Evolutionary conservation across 208 protist genomes (phyloP).

Genomic region (Trypanosoma avium): DNA sequence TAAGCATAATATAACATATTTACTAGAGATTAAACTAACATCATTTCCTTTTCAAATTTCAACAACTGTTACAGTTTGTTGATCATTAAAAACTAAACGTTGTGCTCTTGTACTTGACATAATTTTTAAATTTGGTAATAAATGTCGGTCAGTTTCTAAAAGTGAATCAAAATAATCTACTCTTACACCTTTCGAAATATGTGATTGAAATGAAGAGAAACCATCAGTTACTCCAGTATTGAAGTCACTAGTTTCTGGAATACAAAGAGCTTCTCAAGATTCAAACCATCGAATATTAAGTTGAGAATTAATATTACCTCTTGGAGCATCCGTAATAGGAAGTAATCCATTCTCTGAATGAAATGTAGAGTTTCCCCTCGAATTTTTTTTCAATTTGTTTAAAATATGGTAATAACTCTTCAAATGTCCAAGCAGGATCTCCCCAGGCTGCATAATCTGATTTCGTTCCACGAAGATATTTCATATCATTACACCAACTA

Average conservation of each 20-base stretch:
- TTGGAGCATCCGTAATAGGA: constrained; percentile 37
- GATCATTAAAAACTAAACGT: constrained; percentile 34
- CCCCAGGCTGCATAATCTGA: constrained; percentile 39
- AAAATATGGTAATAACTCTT: constrained; percentile 50
- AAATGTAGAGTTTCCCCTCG: constrained; percentile 19
- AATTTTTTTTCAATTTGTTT: constrained; percentile 50
- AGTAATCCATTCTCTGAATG: constrained; percentile 54
- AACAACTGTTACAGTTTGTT: constrained; percentile 27
- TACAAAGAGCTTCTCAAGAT: constrained; percentile 70
- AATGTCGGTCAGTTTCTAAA: constrained; percentile 23
- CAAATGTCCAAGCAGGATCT: constrained; percentile 50
- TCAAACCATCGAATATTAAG: constrained; percentile 85
- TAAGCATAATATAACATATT: constrained; percentile 45
- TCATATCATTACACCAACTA: constrained; percentile 62
- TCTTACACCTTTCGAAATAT: constrained; percentile 39
- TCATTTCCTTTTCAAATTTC: constrained; percentile 2
- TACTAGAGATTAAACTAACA: constrained; percentile 3
- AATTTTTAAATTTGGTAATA: constrained; percentile 41
- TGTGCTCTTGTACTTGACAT: constrained; percentile 30
- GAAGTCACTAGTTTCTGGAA: constrained; percentile 45
- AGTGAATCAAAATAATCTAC: constrained; percentile 59
- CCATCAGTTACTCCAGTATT: constrained; percentile 55
- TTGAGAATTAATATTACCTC: constrained; percentile 53
- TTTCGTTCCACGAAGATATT: constrained; percentile 51
- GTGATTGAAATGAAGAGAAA: constrained; percentile 58